These are phyloP conservation scores for Colletotrichum shisoi DNA, from an alignment of 2,329 filamentous ascomycete species.

Conservation along the genomic window DNA sequence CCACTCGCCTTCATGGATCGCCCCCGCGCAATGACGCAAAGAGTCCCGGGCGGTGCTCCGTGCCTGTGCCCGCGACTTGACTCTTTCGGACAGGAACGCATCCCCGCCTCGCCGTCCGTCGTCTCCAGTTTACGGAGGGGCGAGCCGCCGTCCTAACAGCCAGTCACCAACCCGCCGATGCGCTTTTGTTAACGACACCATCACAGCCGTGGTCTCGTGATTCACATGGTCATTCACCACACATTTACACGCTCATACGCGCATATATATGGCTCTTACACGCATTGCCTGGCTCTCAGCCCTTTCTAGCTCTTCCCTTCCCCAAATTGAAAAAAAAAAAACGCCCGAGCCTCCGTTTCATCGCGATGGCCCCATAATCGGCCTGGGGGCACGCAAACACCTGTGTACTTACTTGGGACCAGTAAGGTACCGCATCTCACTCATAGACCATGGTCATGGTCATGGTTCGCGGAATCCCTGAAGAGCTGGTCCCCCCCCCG, in stretches of 20 bases:
- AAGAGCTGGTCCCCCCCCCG: neutral
- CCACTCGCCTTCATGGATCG: slow-evolving; percentile 16
- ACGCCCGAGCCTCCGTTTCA: slow-evolving; percentile 37
- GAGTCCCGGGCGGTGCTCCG: slow-evolving; percentile 27
- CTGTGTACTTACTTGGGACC: no score
- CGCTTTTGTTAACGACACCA: neutral
- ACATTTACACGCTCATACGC: neutral
- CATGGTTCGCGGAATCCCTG: neutral
- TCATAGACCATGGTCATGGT: neutral
- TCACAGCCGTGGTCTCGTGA: no score
- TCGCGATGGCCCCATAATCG: slow-evolving; percentile 3
- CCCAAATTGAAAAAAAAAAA: neutral
- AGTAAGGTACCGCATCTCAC: neutral
- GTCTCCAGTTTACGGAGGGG: neutral
- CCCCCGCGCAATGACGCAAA: slow-evolving; percentile 37
- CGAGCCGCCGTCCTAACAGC: neutral
- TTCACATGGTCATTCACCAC: no score
- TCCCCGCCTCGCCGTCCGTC: slow-evolving; percentile 25
- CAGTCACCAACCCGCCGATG: neutral
- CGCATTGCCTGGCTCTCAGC: slow-evolving; percentile 9
- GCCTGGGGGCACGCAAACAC: slow-evolving; percentile 2
- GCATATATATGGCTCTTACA: neutral
- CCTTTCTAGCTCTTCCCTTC: neutral
- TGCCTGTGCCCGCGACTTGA: slow-evolving; percentile 11
- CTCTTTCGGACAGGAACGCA: slow-evolving; percentile 21